Base-by-base conservation (phyloP, 257 asterid species). In the Cordia subcordata region DNA sequence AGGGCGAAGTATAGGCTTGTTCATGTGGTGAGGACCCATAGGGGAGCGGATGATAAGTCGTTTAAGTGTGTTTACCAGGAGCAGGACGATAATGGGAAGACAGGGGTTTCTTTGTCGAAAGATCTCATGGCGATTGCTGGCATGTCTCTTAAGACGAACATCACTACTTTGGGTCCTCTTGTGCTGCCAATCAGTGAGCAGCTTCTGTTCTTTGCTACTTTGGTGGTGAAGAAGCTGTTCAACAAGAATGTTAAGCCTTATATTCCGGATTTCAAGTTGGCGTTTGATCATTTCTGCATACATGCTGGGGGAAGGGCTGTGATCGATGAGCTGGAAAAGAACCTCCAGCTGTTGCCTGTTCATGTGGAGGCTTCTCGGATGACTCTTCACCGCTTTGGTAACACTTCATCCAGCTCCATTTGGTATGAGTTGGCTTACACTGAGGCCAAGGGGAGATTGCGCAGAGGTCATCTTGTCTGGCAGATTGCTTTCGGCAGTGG, bases 81-180 rank as follows among this genome's bases (percentile, higher is more conserved):
- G 47, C 61, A 56, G 23, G 61, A 56, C n/a, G 61, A 56, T 56
- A 15, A 32, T 35, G 61, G 61, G 23, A 56, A 56, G 4, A 56
- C 23, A 18, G 57, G 57, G n/a, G 57, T 53, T 22, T 53, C 57
- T 0, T 53, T 53, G 38, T 53, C 57, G 17, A 53, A 56, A 23
- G 61, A 56, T 56, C 19, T 56, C 22, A 56, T 56, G 61, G 61
- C 61, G 44, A 56, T 56, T 32, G 61, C 61, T 33, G 61, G 61
- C 6, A 37, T 56, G 61, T 15, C 47, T 56, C 47, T 56, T 10
- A 56, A 56, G 47, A 56, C 61, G 8, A 56, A 56, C 16, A 56
- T 56, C 22, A 56, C 61, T 33, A 53, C 57, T 1, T 22, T 53
- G 38, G 57, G 57, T 22, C 57, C 57, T 53, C 57, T 53, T 1